Evolutionary conservation across 352 stramenopile species (phyloP), one percentile per base, ranked within the genome.

Genomic region (Pilasporangium apinafurcum): DNA sequence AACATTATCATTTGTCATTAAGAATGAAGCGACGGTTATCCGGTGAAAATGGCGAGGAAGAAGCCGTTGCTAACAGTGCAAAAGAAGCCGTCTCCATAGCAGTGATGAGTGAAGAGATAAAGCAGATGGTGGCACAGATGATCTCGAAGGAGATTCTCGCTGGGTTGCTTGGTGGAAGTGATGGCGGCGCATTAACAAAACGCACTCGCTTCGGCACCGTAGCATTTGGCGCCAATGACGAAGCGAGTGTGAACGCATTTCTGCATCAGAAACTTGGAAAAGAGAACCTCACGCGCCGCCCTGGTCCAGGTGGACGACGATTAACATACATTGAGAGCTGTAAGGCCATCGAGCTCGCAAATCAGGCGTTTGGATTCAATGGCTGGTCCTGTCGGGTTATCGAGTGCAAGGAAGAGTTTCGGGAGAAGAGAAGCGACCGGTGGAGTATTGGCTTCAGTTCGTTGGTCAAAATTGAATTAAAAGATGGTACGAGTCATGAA

Each of bases 251-350:
- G 22, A 71, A 82, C 51, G 56, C 59, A 18, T 91, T 89, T 37
- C 63, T 94, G 46, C 72, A 78, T 27, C 82, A 94, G 49, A 94
- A 94, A 48, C 68, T 94, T 18, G 80, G 68, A 37, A 86, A 87
- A 27, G 68, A 88, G 28, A 73, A 81, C 51, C 48, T 94, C 26
- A 57, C 77, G 21, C 62, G 78, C 0, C 59, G 82, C 4, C 73
- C 82, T 0, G 82, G 82, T 1, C 82, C 82, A 6, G 73, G 82
- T 5, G 79, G 80, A 30, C 78, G 64, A 30, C 76, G 82, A 14
- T 53, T 94, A 18, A 94, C 77, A 39, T 94, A 94, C 51, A 88
- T 94, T 17, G 82, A 94, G 53, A 94, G 82, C 51, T 92, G 82
- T 51, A 94, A 94, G 51, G 80, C 79, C 30, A 94, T 94, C 37